Evolutionary conservation across 306 rosid genomes (phyloP), one percentile per base, ranked within the genome.

Genomic region (Quercus bicolor): DNA sequence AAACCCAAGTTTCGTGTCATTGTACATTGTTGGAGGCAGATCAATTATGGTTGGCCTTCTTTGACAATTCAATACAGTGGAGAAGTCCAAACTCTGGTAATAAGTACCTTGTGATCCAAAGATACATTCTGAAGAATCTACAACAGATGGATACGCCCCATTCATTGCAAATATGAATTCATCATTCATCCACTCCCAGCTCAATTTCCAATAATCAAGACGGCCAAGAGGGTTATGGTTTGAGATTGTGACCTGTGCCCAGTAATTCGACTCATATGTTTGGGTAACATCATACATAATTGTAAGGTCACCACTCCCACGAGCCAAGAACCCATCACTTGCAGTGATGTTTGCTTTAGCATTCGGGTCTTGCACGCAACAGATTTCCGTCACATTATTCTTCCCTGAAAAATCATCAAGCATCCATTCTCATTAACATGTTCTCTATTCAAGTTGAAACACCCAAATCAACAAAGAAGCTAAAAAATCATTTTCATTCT

Each of bases 161-260:
- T 84, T 96, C 99, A 93, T 96, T 2, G 91, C 1, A 60, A 1
- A 68, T 73, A 96, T 96, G 66, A 96, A 93, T 80, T 96, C 99
- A 64, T 85, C 88, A 65, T 61, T 84, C 96, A 90, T 96, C 99
- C 99, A 96, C 13, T 96, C 92, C 98, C 98, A 96, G 76, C 93
- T 91, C 75, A 96, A 83, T 61, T 80, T 84, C 99, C 99, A 96
- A 73, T 89, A 82, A 77, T 96, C 98, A 88, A 96, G 97, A 83
- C 98, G 97, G 18, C 98, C 99, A 28, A 96, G 96, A 5, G 93
- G 68, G 79, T 96, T 91, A 75, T 93, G 98, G 85, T 90, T 96
- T n/a, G 86, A 73, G 7, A 96, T 93, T 12, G 93, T 82, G 68
- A 96, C 99, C 76, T 93, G 92, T 5, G 98, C 96, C 87, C 87